phyloP scores from a whole-genome alignment of 495 filamentous ascomycete species.

The Bryoglossum gracile region DNA sequence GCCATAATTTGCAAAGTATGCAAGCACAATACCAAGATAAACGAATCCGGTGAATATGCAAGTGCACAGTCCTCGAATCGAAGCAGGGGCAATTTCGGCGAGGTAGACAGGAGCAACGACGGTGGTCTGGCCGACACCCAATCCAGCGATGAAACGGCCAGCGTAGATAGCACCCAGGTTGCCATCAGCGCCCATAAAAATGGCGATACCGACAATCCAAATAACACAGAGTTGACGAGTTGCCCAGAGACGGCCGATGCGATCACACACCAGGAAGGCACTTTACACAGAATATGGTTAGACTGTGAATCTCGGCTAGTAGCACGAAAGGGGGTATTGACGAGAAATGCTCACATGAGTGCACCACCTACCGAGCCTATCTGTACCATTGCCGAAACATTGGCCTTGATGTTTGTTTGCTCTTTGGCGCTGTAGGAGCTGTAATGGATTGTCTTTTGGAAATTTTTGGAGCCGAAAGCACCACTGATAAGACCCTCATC shows the following conservation, averaged over 20 bases:
- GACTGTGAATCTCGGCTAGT: neutral
- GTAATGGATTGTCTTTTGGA: no score
- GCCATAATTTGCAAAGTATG: constrained; percentile 20
- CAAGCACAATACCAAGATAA: constrained; percentile 55
- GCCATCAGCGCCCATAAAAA: constrained; percentile 57
- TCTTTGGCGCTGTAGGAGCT: no score
- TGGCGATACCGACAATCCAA: constrained; percentile 60
- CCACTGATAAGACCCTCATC: constrained; percentile 66
- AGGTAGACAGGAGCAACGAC: constrained; percentile 57
- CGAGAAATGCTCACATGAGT: constrained; percentile 37
- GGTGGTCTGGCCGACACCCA: constrained; percentile 56
- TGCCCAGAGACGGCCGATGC: constrained; percentile 58
- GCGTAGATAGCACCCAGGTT: constrained; percentile 57
- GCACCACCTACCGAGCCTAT: constrained; percentile 62
- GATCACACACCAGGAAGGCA: constrained; percentile 61
- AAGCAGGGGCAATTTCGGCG: constrained; percentile 55
- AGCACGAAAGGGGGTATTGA: neutral
- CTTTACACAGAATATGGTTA: constrained; percentile 12
- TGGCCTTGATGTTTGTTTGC: constrained; percentile 56
- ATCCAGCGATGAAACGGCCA: constrained; percentile 59
- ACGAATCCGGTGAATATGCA: constrained; percentile 59
- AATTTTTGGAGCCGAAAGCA: constrained; percentile 55
- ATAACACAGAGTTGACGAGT: constrained; percentile 57
- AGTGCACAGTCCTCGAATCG: constrained; percentile 59
- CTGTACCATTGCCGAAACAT: constrained; percentile 68